phyloP scores from a whole-genome alignment of 1,284 basidiomycete genomes.

The Pyrrhoderma lamaoense region DNA sequence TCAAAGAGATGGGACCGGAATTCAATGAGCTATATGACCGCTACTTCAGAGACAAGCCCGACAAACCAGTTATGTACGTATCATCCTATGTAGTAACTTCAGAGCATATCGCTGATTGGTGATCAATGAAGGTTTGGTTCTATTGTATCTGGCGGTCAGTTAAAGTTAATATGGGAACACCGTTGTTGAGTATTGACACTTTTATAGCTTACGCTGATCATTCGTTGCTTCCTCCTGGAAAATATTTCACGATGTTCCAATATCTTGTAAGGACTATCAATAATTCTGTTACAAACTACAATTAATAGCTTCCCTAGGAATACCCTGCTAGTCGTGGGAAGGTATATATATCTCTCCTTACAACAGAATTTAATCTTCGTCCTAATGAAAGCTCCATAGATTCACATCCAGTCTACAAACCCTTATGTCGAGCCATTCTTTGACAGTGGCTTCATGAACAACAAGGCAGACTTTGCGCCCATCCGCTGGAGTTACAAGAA shows the following conservation, averaged over 20 bases:
- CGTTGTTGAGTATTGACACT: neutral
- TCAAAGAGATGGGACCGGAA: conserved; percentile 71
- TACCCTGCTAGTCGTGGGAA: conserved; percentile 63
- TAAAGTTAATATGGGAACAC: neutral
- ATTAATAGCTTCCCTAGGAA: conserved; percentile 31
- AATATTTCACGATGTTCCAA: conserved; percentile 72
- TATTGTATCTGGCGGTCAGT: conserved; percentile 50
- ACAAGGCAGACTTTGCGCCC: conserved; percentile 70
- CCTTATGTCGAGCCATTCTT: conserved; percentile 60
- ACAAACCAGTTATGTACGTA: conserved; percentile 61
- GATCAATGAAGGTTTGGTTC: conserved; percentile 44
- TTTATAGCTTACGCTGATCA: conserved; percentile 58
- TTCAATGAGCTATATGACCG: conserved; percentile 59
- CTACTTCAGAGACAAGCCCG: conserved; percentile 71
- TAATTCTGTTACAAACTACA: neutral
- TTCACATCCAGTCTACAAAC: conserved; percentile 53
- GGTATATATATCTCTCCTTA: conserved; percentile 25
- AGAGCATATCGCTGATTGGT: conserved; percentile 3
- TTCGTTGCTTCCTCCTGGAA: conserved; percentile 57
- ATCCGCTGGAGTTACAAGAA: conserved; percentile 72
- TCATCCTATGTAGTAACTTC: neutral
- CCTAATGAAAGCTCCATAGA: conserved; percentile 30
- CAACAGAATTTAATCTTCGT: neutral
- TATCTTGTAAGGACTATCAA: conserved; percentile 39
- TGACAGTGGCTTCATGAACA: conserved; percentile 69